Percentiles rank a stretch among this genome's conserved stretches.
phyloP scores from a whole-genome alignment of 2,329 filamentous ascomycete genomes.

The Talaromyces sp. region DNA sequence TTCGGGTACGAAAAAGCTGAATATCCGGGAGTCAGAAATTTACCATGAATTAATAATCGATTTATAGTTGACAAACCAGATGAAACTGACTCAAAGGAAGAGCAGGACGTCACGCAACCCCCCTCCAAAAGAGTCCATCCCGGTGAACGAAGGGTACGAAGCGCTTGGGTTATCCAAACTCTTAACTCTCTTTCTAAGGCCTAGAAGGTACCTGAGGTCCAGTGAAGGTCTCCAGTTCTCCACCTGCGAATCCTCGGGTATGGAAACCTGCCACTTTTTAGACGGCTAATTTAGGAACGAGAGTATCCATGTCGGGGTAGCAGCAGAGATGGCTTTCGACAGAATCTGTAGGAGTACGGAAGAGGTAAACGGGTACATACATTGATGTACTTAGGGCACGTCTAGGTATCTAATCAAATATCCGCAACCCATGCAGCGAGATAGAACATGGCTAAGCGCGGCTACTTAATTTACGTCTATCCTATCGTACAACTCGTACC shows the following conservation, averaged over 20 bases:
- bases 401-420: neutral
- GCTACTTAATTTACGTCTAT: neutral
- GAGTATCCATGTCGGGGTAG: neutral
- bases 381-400: neutral
- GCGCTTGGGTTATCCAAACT: neutral
- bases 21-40: slow-evolving; percentile 7
- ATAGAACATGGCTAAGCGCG: neutral
- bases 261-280: neutral
- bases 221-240: neutral
- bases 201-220: neutral
- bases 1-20: neutral
- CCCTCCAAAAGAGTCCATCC: neutral
- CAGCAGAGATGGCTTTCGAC: neutral
- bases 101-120: slow-evolving; percentile 5
- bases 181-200: neutral
- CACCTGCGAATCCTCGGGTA: neutral
- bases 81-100: neutral
- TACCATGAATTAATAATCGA: slow-evolving; percentile 9
- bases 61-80: neutral
- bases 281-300: slow-evolving; percentile 9
- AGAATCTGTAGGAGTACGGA: neutral
- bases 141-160: slow-evolving; percentile 1
- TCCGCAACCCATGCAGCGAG: neutral
- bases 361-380: neutral
- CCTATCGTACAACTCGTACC: neutral